These are phyloP conservation scores for Psidium guajava DNA, from an alignment of 345 rosid species.

Conservation along the genomic window DNA sequence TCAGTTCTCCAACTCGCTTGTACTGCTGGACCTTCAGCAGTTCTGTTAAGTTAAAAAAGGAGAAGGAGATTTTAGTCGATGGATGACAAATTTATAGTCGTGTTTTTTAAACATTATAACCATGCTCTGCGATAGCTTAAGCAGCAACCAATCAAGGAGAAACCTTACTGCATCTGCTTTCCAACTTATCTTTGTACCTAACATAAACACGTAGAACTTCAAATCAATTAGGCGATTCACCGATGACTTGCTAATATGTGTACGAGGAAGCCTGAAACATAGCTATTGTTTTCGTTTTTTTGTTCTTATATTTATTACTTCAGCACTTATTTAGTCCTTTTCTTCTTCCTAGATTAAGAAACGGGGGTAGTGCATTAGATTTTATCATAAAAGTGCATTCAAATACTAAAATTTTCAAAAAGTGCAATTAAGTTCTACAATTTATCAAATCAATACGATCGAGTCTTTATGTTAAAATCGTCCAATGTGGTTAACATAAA, in stretches of 20 bases:
- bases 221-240: not conserved
- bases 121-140: not conserved
- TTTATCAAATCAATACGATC: no score
- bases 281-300: not conserved
- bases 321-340: not conserved
- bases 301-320: not conserved
- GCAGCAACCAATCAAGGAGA: not conserved
- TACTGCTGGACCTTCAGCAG: accelerated
- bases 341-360: not conserved
- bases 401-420: no score
- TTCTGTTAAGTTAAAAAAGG: not conserved
- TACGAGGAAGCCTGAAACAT: not conserved
- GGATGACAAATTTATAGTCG: not conserved
- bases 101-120: not conserved
- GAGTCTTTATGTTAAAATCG: no score
- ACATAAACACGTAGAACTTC: not conserved
- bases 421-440: no score
- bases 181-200: not conserved
- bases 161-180: not conserved
- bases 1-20: not conserved
- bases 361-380: no score
- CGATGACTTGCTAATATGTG: not conserved
- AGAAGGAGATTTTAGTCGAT: not conserved
- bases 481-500: no score
- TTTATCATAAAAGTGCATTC: no score